These are phyloP conservation scores for Solanum rostratum DNA, from an alignment of 257 asterid genomes.

Conservation along the genomic window DNA sequence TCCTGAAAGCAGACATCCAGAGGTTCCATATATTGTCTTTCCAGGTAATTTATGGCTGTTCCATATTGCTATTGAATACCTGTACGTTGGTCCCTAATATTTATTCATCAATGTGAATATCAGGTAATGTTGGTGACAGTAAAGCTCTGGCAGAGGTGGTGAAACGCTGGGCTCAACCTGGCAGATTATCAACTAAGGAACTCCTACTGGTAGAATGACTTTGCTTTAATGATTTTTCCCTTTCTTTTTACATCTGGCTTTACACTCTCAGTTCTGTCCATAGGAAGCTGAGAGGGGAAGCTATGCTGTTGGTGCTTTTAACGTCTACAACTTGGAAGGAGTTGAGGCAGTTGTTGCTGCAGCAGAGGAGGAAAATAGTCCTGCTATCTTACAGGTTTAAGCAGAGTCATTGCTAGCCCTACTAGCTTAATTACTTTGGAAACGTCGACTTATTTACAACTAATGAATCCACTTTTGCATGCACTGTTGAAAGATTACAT, in stretches of 20 bases:
- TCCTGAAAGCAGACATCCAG: constrained; percentile 93
- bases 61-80: neutral
- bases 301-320: constrained; percentile 93
- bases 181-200: constrained; percentile 67
- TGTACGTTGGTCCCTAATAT: neutral
- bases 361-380: constrained; percentile 81
- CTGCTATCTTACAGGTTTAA: constrained; percentile 92
- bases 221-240: neutral
- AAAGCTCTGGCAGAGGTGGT: constrained; percentile 88
- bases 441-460: neutral
- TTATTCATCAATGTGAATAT: constrained; percentile 9
- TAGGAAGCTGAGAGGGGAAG: constrained; percentile 87
- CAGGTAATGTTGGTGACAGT: constrained; percentile 95
- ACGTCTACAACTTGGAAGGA: constrained; percentile 91
- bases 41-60: constrained; percentile 48
- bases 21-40: constrained; percentile 86
- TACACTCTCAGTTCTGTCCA: constrained; percentile 11
- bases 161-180: constrained; percentile 58
- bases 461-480: neutral
- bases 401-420: constrained; percentile 1
- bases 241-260: constrained; percentile 2
- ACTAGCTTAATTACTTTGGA: neutral
- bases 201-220: constrained; percentile 60
- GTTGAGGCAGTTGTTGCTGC: constrained; percentile 92
- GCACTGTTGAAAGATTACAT: neutral